Evolutionary conservation across 805 yeast species (phyloP).

Genomic region (Metschnikowia amazonensis): DNA sequence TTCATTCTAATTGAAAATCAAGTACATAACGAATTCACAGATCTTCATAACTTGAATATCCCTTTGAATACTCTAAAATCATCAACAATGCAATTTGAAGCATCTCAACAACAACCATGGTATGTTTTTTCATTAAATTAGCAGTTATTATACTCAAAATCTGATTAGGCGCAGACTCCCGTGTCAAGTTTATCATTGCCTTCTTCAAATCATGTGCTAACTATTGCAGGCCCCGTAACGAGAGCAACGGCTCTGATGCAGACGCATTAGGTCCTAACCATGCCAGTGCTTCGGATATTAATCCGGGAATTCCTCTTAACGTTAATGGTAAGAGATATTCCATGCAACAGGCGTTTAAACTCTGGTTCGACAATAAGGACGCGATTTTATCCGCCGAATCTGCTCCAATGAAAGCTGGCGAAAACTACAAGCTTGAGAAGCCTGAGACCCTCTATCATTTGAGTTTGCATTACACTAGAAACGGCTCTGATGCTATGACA

Average conservation of each 20-base stretch:
- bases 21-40: neutral
- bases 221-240: slow-evolving; percentile 17
- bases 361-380: slow-evolving; percentile 42
- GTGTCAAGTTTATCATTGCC: neutral
- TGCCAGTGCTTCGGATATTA: slow-evolving; percentile 3
- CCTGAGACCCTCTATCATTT: slow-evolving; percentile 38
- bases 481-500: slow-evolving; percentile 1
- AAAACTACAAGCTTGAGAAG: slow-evolving; percentile 27
- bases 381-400: slow-evolving; percentile 18
- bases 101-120: slow-evolving; percentile 15
- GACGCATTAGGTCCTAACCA: neutral
- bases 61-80: neutral
- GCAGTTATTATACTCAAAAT: neutral
- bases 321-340: slow-evolving; percentile 43
- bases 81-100: slow-evolving; percentile 12
- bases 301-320: slow-evolving; percentile 31
- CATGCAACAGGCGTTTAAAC: slow-evolving; percentile 49
- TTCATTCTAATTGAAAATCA: neutral
- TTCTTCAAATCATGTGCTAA: slow-evolving; percentile 6
- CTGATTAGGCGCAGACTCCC: neutral
- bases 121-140: slow-evolving; percentile 7
- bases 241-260: slow-evolving; percentile 9
- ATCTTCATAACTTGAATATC: neutral
- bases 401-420: slow-evolving; percentile 18
- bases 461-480: slow-evolving; percentile 23